Evolutionary conservation across 495 filamentous ascomycete genomes (phyloP), one percentile per base, ranked within the genome.

Genomic region (Trichoderma gamsii): DNA sequence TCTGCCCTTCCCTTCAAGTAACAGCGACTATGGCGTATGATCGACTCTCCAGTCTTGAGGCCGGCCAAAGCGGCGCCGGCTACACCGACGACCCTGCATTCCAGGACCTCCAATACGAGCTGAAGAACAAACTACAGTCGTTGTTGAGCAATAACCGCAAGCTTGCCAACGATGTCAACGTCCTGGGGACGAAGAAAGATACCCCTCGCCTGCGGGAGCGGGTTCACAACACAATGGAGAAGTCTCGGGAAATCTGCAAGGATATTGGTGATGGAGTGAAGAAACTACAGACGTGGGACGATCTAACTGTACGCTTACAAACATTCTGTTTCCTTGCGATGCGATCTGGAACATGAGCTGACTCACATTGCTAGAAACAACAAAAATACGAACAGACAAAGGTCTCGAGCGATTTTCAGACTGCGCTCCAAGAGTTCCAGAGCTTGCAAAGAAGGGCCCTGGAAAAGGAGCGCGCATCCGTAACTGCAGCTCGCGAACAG

Each of bases 41-140:
- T 77, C 91, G 90, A 68, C 84, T 94, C 71, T 88, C 87, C 71
- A 88, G 87, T 66, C 83, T 97, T 68, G 94, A 98, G 81, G 85
- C 93, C 68, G 81, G 81, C 67, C 75, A 75, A 2, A 77, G 77
- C 69, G 73, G 76, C 69, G 74, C 78, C 70, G 88, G 92, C 71
- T 97, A 96, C 77, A 82, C 89, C 70, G 95, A 99, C 80, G 93
- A 97, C 75, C 96, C 96, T 59, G 93, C 95, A 71, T 99, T 98
- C 85, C 84, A 89, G 71, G 83, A 83, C 23, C 85, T 96, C 70
- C 91, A 92, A 69, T 88, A 91, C 73, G 83, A 87, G 27, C 86
- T 98, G 64, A 93, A 89, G 72, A 88, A 91, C 73, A 88, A 92
- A 77, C 84, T 99, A 29, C 96, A 97, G 77, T 85, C 84, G 32